These are phyloP conservation scores for Xylaria sp. DNA, from an alignment of 2,329 filamentous ascomycete species.

Conservation along the genomic window DNA sequence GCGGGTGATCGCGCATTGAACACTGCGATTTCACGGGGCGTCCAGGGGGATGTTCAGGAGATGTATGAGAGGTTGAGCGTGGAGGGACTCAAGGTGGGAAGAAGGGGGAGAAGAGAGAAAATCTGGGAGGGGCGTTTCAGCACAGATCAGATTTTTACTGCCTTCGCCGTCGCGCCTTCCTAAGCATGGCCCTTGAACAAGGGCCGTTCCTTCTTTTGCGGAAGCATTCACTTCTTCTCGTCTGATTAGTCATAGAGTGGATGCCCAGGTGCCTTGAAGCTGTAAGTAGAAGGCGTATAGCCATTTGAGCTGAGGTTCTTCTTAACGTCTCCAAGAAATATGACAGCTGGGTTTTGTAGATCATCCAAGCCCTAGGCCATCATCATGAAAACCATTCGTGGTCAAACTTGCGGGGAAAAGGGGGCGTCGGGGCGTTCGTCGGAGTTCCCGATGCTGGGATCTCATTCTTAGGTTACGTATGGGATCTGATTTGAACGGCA, in stretches of 20 bases:
- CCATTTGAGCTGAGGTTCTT: background rate
- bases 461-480: too few species aligned
- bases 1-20: background rate
- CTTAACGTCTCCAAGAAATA: background rate
- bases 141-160: background rate
- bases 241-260: too few species aligned
- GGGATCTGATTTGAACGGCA: too few species aligned
- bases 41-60: background rate
- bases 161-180: conserved; percentile 5
- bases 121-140: background rate
- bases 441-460: too few species aligned
- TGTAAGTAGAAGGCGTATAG: background rate
- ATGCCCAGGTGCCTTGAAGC: too few species aligned
- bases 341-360: background rate
- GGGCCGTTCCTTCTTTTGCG: conserved; percentile 2
- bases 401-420: too few species aligned
- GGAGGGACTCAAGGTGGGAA: background rate
- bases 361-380: too few species aligned
- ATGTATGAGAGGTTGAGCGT: background rate
- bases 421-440: too few species aligned
- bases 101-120: background rate
- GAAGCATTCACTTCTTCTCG: background rate
- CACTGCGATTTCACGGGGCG: background rate
- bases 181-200: background rate
- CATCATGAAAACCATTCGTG: too few species aligned